Percentiles rank a stretch among this genome's conserved stretches.
Evolutionary conservation across 2,329 filamentous ascomycete genomes (phyloP).

Genomic region (Xylariaceae sp.): DNA sequence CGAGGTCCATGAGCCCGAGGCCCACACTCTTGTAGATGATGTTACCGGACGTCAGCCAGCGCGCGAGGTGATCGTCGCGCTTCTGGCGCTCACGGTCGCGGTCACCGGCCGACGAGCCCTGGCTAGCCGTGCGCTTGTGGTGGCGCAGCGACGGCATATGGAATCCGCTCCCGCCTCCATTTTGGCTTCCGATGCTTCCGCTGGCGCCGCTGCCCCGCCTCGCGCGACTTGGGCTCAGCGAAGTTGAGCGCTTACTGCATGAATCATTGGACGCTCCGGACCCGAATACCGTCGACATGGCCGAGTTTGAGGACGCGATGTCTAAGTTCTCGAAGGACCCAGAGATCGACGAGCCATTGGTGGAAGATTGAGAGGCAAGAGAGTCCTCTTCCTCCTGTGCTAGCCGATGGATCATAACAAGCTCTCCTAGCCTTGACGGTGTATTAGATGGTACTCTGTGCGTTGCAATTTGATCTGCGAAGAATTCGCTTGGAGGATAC

Average conservation of each 20-base stretch:
- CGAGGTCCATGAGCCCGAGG: conserved; percentile 69
- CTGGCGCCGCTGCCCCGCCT: conserved; percentile 22
- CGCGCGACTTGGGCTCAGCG: conserved; percentile 42
- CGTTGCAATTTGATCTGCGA: neutral
- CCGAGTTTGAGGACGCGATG: conserved; percentile 39
- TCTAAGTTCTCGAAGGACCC: conserved; percentile 45
- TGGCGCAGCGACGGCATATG: conserved; percentile 30
- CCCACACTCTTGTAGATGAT: conserved; percentile 74
- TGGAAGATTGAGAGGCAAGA: conserved; percentile 22
- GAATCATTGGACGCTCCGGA: conserved; percentile 17
- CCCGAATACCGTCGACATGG: conserved; percentile 51
- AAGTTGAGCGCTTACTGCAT: conserved; percentile 37
- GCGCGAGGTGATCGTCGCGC: conserved; percentile 56
- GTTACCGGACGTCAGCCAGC: conserved; percentile 66
- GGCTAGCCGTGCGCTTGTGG: conserved; percentile 42
- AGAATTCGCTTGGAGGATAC: neutral
- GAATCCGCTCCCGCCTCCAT: conserved; percentile 13
- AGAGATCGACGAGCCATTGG: conserved; percentile 38
- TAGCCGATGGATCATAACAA: conserved; percentile 66
- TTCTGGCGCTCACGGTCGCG: conserved; percentile 41
- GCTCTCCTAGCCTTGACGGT: conserved; percentile 70
- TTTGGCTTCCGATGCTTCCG: too few species aligned
- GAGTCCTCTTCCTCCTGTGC: conserved; percentile 45
- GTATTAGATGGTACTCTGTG: conserved; percentile 1
- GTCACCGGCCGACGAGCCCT: conserved; percentile 40